Evolutionary conservation across 192 early-diverging fungal genomes (phyloP).

Genomic region (Dimargaris xerosporica): DNA sequence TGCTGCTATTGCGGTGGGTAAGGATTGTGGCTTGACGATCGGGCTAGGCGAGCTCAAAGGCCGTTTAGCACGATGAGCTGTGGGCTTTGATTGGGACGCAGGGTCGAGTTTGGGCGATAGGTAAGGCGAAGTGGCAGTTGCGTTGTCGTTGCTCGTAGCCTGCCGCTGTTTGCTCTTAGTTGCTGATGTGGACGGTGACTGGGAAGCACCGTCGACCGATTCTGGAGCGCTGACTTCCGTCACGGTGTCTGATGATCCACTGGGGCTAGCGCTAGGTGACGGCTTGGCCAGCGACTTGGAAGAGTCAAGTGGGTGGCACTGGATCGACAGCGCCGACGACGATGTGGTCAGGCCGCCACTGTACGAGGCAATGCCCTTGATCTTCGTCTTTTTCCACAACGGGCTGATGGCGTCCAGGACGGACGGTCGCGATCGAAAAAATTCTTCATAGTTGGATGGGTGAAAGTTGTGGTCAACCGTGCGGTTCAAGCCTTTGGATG

Average conservation of each 20-base stretch:
- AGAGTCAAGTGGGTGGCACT: background rate
- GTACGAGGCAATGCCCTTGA: background rate
- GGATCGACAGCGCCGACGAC: background rate
- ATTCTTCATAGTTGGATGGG: slow-evolving; percentile 10
- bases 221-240: background rate
- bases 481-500: background rate
- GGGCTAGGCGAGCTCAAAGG: too few species aligned
- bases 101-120: too few species aligned
- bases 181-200: background rate
- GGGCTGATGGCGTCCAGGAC: slow-evolving; percentile 5
- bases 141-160: too few species aligned
- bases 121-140: too few species aligned
- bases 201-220: background rate
- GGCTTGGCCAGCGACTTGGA: background rate
- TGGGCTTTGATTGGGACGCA: too few species aligned
- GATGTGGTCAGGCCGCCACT: background rate
- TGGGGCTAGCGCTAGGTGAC: background rate
- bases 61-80: too few species aligned
- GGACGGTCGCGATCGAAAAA: slow-evolving; percentile 4
- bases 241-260: background rate
- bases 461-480: slow-evolving; percentile 8
- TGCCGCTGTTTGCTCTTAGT: too few species aligned
- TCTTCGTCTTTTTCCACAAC: background rate
- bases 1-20: background rate
- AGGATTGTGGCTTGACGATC: too few species aligned